Percentiles rank a stretch among this genome's conserved stretches.
Conservation (phyloP, 495 filamentous ascomycete genomes). For the Penicillium maclennaniae region DNA sequence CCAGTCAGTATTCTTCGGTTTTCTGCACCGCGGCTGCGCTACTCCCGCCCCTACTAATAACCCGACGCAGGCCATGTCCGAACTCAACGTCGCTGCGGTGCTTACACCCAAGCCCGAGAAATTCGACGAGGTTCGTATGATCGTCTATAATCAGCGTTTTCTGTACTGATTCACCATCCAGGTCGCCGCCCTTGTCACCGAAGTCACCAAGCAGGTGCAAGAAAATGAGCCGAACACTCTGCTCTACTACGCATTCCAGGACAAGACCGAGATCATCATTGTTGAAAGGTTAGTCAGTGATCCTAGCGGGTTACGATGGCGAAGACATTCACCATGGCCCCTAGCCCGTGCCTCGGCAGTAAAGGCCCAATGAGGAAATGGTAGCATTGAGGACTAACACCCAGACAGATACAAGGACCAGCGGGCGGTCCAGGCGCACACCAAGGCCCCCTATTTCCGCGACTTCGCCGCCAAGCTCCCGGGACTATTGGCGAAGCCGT, state of each 20-base stretch:
- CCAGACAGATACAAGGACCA: slow-evolving; percentile 28
- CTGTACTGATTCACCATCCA: slow-evolving; percentile 2
- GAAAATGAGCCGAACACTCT: slow-evolving; percentile 33
- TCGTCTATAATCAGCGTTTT: background rate
- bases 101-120: slow-evolving; percentile 32
- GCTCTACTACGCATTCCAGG: slow-evolving; percentile 28
- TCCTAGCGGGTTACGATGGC: background rate
- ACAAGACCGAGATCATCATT: slow-evolving; percentile 31
- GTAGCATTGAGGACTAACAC: background rate
- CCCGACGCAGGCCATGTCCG: slow-evolving; percentile 18
- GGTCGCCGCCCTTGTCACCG: slow-evolving; percentile 21
- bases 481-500: slow-evolving; percentile 22
- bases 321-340: background rate
- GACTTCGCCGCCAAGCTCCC: slow-evolving; percentile 23
- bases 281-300: slow-evolving; percentile 26
- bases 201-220: slow-evolving; percentile 28
- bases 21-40: background rate
- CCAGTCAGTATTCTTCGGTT: background rate
- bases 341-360: slow-evolving; percentile 16
- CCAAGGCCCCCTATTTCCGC: slow-evolving; percentile 25
- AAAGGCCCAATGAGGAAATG: background rate
- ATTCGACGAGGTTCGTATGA: slow-evolving; percentile 22
- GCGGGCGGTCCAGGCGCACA: slow-evolving; percentile 25
- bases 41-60: background rate
- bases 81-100: slow-evolving; percentile 29